Evolutionary conservation across 441 rosid genomes (phyloP).

Genomic region (Corymbia calophylla): DNA sequence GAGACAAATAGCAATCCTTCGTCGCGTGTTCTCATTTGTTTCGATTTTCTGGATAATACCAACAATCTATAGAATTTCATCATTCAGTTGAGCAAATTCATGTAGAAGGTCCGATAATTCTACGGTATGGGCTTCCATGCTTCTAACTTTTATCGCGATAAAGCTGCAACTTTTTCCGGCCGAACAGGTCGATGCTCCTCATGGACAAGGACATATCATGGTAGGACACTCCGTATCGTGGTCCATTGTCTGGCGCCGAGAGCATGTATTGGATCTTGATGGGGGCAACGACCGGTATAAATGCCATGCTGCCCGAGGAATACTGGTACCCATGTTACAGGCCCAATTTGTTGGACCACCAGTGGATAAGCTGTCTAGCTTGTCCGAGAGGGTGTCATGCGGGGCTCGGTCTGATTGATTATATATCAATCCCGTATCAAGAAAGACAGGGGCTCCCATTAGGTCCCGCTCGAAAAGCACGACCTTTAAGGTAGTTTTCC

Average conservation of each 20-base stretch:
- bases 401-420: background rate
- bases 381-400: background rate
- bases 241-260: background rate
- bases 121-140: background rate
- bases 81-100: background rate
- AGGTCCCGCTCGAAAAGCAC: background rate
- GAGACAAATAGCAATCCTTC: background rate
- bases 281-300: background rate
- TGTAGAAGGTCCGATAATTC: background rate
- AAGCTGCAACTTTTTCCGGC: background rate
- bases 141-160: background rate
- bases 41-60: background rate
- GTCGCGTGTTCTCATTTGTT: background rate
- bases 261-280: background rate
- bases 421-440: background rate
- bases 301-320: background rate
- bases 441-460: background rate
- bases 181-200: too few relatives aligned
- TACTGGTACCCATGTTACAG: background rate
- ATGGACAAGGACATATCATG: background rate
- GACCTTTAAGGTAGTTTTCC: background rate
- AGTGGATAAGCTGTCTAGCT: background rate
- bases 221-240: background rate
- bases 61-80: background rate
- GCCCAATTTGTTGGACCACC: background rate